Conservation (phyloP, 768 basidiomycete genomes). For the Lactarius hatsudake region DNA sequence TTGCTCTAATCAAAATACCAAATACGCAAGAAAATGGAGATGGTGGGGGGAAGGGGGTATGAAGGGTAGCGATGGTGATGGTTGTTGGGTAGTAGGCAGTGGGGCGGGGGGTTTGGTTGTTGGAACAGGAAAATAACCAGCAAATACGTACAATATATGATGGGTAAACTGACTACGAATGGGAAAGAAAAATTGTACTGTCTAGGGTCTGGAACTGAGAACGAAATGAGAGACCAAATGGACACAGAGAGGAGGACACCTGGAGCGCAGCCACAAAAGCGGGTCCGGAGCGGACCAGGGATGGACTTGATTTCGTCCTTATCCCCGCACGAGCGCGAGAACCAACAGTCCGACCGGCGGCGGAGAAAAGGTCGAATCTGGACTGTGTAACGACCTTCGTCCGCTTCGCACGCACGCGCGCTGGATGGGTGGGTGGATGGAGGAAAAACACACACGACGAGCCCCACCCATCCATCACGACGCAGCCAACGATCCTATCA, state of each 20-base stretch:
- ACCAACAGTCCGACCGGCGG: not conserved
- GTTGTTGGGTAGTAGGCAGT: not conserved
- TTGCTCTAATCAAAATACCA: constrained; percentile 7
- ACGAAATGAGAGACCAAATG: not conserved
- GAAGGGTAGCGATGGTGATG: not conserved
- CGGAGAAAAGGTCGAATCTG: not conserved
- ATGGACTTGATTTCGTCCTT: not conserved
- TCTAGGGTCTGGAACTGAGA: not conserved
- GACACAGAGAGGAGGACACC: not conserved
- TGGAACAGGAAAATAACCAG: no score
- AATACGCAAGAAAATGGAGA: constrained; percentile 6
- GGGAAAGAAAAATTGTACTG: not conserved
- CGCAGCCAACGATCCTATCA: not conserved
- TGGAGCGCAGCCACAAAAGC: not conserved
- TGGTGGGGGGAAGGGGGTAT: not conserved
- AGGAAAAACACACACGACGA: not conserved
- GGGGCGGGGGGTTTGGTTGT: not conserved
- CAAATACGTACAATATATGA: not conserved
- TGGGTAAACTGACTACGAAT: not conserved
- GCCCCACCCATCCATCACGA: constrained; percentile 2
- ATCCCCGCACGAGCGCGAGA: not conserved
- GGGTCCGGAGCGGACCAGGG: not conserved
- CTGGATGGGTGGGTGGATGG: not conserved
- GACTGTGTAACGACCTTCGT: not conserved
- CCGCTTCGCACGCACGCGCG: not conserved